These are phyloP conservation scores for Opeltia flavorubescens DNA, from an alignment of 495 filamentous ascomycete species.

Conservation along the genomic window DNA sequence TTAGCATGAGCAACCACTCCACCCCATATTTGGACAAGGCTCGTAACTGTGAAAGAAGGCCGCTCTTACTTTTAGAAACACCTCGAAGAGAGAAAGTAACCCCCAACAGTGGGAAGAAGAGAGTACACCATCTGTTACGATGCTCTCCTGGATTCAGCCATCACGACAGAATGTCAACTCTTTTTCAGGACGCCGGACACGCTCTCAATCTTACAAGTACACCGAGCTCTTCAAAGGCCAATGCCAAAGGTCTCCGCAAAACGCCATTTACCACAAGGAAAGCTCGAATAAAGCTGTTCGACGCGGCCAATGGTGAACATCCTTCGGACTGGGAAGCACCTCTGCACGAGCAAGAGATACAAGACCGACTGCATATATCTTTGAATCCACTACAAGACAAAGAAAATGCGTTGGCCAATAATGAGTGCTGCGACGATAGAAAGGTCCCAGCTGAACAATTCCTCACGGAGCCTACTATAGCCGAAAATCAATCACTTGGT, in stretches of 20 bases:
- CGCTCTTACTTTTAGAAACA: no score
- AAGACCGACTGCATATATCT: no score
- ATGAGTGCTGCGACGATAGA: no score
- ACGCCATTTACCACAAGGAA: constrained; percentile 9
- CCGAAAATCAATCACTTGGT: no score
- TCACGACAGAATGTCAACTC: constrained; percentile 9
- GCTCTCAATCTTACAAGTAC: constrained; percentile 1
- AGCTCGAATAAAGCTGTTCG: constrained; percentile 4
- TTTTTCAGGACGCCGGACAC: constrained; percentile 10
- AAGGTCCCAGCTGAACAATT: no score
- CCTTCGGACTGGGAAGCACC: not conserved
- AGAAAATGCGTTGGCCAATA: no score
- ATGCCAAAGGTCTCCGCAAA: constrained; percentile 7
- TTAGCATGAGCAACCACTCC: no score
- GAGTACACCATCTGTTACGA: constrained; percentile 10
- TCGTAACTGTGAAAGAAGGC: no score
- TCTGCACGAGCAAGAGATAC: not conserved
- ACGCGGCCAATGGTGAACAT: not conserved
- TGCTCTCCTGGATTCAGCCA: constrained; percentile 7
- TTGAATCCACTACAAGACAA: no score
- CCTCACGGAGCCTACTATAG: no score
- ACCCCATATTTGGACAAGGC: no score
- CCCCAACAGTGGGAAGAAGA: constrained; percentile 13
- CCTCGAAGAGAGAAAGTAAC: not conserved
- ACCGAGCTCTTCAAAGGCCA: constrained; percentile 1